Percentiles rank a stretch among this genome's conserved stretches.
Conservation (phyloP, 805 yeast species). For the Starmerella vitae region DNA sequence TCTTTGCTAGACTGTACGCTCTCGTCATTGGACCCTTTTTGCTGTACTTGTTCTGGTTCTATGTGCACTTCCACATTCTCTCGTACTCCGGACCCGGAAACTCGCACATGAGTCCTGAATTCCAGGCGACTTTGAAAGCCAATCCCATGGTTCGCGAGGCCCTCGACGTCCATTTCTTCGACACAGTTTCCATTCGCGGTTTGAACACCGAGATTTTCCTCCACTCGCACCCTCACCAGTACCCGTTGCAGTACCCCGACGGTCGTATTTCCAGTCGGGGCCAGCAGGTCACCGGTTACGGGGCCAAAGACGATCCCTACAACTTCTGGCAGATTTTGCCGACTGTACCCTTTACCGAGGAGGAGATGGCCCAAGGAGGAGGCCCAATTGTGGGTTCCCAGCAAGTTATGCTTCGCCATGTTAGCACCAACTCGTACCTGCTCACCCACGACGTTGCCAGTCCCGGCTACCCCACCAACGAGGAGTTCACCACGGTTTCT, state of each 20-base stretch:
- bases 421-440: constrained; percentile 54
- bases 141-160: constrained; percentile 56
- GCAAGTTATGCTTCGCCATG: constrained; percentile 58
- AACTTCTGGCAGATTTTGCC: constrained; percentile 49
- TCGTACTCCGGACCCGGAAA: constrained; percentile 85
- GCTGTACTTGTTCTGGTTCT: constrained; percentile 62
- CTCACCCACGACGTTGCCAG: constrained; percentile 75
- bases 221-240: constrained; percentile 76
- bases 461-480: constrained; percentile 49
- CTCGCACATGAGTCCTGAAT: constrained; percentile 73
- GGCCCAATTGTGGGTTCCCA: constrained; percentile 43
- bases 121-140: constrained; percentile 74
- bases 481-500: constrained; percentile 86
- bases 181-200: constrained; percentile 49
- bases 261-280: constrained; percentile 91
- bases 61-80: constrained; percentile 63
- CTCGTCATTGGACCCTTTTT: constrained; percentile 59
- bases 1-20: constrained; percentile 53
- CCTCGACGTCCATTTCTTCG: constrained; percentile 48
- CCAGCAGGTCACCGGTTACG: constrained; percentile 89
- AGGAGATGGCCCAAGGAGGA: constrained; percentile 21
- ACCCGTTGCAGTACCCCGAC: constrained; percentile 88
- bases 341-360: constrained; percentile 28
- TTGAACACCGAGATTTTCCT: constrained; percentile 50
- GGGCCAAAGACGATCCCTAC: constrained; percentile 64